A percentile compares a stretch with the other conserved stretches of the same genome.
Evolutionary conservation across 371 early-diverging fungal species (phyloP).

Genomic region (Mucor sp.): DNA sequence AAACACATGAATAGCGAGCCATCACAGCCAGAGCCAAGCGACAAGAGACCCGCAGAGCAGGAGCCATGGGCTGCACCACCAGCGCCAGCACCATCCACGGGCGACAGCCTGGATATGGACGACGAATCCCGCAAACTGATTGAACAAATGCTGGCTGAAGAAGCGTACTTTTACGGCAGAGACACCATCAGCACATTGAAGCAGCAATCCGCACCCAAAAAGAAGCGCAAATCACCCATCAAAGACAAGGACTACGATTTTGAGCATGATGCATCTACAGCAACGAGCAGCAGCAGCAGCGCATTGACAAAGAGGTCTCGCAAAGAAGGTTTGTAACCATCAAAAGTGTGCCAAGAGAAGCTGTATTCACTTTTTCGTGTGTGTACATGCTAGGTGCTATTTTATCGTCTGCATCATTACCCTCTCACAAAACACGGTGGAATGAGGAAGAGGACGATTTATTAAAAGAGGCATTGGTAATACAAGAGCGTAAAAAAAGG

Average conservation of each 20-base stretch:
- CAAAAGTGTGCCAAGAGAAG: neutral
- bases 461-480: slow-evolving; percentile 53
- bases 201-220: neutral
- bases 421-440: slow-evolving; percentile 69
- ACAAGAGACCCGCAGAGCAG: neutral
- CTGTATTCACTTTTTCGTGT: neutral
- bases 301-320: slow-evolving; percentile 7
- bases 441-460: slow-evolving; percentile 44
- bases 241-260: slow-evolving; percentile 1
- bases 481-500: neutral
- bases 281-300: neutral
- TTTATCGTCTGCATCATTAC: slow-evolving; percentile 56
- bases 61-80: neutral
- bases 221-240: neutral
- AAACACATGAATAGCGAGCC: neutral
- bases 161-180: slow-evolving; percentile 61
- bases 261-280: neutral
- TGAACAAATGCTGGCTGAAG: slow-evolving; percentile 74
- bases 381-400: neutral
- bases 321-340: slow-evolving; percentile 17
- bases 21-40: neutral
- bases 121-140: slow-evolving; percentile 61
- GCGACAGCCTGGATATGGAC: slow-evolving; percentile 49
- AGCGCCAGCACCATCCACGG: neutral
- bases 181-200: slow-evolving; percentile 25